These are phyloP conservation scores for Globisporangium lucens DNA, from an alignment of 352 stramenopile species.

Conservation along the genomic window DNA sequence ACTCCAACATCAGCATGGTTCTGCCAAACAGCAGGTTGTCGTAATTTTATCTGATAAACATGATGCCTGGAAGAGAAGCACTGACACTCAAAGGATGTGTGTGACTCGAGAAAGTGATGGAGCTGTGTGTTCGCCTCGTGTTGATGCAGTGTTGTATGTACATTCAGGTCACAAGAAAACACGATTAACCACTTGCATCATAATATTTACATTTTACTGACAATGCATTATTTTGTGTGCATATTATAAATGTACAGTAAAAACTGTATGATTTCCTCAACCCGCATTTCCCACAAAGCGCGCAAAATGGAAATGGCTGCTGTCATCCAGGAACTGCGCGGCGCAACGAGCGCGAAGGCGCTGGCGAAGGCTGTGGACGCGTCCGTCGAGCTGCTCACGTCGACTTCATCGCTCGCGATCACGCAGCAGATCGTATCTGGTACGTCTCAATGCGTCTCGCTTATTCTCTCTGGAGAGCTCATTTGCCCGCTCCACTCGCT, in stretches of 20 bases:
- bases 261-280: not conserved
- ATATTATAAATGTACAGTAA: not conserved
- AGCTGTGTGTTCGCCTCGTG: not conserved
- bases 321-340: slow-evolving; percentile 10
- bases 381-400: slow-evolving; percentile 12
- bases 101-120: not conserved
- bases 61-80: no score
- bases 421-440: slow-evolving; percentile 14
- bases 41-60: no score
- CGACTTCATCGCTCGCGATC: slow-evolving; percentile 9
- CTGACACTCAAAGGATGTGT: no score
- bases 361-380: slow-evolving; percentile 13
- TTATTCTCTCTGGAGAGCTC: not conserved
- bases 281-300: not conserved
- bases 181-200: no score
- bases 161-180: no score
- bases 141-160: not conserved
- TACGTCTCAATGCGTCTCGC: slow-evolving; percentile 1
- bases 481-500: not conserved
- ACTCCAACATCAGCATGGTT: no score
- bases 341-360: not conserved
- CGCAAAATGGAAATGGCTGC: slow-evolving; percentile 6
- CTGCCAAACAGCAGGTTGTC: no score
- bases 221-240: not conserved
- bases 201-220: no score